Evolutionary conservation across 176 grass and related monocot species (phyloP), one percentile per base, ranked within the genome.

Genomic region (Triticum monococcum): DNA sequence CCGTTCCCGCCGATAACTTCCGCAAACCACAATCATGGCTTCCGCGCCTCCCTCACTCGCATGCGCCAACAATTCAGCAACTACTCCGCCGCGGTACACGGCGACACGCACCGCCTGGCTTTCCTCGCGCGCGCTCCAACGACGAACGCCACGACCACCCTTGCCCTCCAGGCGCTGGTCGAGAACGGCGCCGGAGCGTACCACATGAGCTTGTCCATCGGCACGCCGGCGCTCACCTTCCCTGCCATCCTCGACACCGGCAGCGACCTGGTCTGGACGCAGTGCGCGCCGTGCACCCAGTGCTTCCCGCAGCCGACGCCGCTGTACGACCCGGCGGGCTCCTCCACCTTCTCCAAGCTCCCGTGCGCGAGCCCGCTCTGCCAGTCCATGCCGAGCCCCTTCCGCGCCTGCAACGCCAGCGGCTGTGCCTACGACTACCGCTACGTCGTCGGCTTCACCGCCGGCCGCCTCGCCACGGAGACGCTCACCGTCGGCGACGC

Each of bases 191-290:
- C 35, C 10, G 85, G 74, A 3, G 32, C 82, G 16, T 95, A 92
- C 86, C 62, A 84, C 35, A 90, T 95, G 83, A 74, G 22, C 56
- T 16, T 95, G 32, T 82, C 88, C 5, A 61, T 95, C 2, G 93
- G 93, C 59, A 95, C 88, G 46, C 88, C 93, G 77, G 66, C 40
- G 1, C 61, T 90, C 17, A 57, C 37, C 28, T 86, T 90, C 84
- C 48, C 65, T 1, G 83, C 71, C 22, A 43, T 90, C 43, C 59
- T 86, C 74, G 88, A 88, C 74, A 90, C 88, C 20, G 90, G 93
- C 28, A 95, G 93, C 85, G 79, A 88, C 68, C 93, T 92, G 67
- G 83, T 65, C 28, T 95, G 93, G 93, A 87, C 88, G 32, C 88
- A 92, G 84, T 92, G 90, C 68, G 40, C 62, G n/a, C 79, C 79